Evolutionary conservation across 148 eudicot species (phyloP).

Genomic region (Cornus florida): DNA sequence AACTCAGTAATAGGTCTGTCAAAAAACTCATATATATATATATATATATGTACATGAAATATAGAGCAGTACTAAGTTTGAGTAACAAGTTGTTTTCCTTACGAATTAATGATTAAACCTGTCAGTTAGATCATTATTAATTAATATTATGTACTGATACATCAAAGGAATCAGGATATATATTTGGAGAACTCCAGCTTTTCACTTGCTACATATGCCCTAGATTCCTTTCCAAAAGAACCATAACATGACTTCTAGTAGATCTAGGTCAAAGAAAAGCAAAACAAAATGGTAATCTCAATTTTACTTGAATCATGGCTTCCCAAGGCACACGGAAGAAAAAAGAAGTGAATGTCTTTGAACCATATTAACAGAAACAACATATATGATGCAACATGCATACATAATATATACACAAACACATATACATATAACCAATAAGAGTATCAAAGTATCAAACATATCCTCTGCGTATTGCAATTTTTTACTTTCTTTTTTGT

Average conservation of each 20-base stretch:
- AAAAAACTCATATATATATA: too few relatives aligned
- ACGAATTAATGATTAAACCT: not conserved
- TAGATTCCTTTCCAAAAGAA: slow-evolving; percentile 14
- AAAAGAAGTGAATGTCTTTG: not conserved
- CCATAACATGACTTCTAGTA: not conserved
- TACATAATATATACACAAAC: too few relatives aligned
- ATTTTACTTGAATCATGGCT: not conserved
- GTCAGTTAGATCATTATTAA: not conserved
- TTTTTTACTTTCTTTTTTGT: too few relatives aligned
- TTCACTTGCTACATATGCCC: slow-evolving; percentile 9
- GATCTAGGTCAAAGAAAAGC: slow-evolving; percentile 6
- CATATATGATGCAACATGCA: too few relatives aligned
- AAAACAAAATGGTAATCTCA: not conserved
- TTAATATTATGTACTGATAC: not conserved
- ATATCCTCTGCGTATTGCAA: not conserved
- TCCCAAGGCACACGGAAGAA: not conserved
- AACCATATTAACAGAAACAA: too few relatives aligned
- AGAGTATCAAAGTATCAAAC: not conserved
- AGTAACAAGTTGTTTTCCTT: too few relatives aligned
- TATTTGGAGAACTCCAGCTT: not conserved
- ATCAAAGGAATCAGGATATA: not conserved
- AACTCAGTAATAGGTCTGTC: too few relatives aligned
- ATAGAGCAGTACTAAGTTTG: too few relatives aligned
- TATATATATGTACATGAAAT: too few relatives aligned
- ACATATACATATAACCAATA: too few relatives aligned